Evolutionary conservation across 345 rosid genomes (phyloP), one percentile per base, ranked within the genome.

Genomic region (Euphorbia peplus): DNA sequence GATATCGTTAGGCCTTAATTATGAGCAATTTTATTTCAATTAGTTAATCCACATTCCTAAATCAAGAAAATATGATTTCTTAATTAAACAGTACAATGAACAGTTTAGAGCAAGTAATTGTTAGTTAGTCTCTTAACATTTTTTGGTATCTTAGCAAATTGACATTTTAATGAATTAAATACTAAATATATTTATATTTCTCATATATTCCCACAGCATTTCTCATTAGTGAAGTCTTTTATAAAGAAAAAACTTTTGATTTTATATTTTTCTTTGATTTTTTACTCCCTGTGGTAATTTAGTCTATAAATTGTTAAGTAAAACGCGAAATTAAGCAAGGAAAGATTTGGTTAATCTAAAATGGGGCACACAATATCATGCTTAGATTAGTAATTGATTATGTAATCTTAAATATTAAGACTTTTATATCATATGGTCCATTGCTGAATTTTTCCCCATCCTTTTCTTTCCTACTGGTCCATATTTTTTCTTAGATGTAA

Each of bases 301-400:
- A 2, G 25, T 41, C 4, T 16, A 56, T 56, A 57, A 57, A 3
- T 54, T 67, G 39, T 7, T 16, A 15, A 55, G 37, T 24, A 2
- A 28, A 57, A 46, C 3, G 4, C 21, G 47, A 15, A 25, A 3
- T 57, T 66, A 68, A 47, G 29, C 26, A 41, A 19, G 55, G 5
- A 26, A 44, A 44, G 18, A 71, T 63, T 50, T 37, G 51, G 37
- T 35, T 39, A 56, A 59, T 72, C 46, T 39, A 22, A 37, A n/a
- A n/a, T 12, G 66, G 61, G 71, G 15, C 60, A 58, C 67, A 39
- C 66, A 60, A 51, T 22, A 73, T 73, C 59, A 44, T 15, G 39
- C 1, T 48, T 8, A 51, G 67, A 73, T 66, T 59, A 32, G 48
- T 51, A 12, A 59, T 60, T 42, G 64, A 66, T 66, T 66, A 50